Conservation (phyloP, 148 eudicot genomes). For the Spergularia marina region DNA sequence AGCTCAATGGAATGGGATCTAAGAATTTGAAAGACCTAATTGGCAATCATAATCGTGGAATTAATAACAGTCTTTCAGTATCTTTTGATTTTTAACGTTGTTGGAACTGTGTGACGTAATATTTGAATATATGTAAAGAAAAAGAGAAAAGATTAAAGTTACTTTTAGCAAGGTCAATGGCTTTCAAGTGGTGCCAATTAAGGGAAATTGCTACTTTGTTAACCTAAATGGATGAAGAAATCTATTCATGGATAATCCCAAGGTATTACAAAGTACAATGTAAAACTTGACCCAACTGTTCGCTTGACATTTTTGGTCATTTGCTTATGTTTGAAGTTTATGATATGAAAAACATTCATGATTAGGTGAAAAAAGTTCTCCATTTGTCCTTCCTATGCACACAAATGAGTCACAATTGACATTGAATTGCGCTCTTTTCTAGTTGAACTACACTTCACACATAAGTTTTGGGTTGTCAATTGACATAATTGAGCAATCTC, state of each 20-base stretch:
- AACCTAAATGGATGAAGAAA: no score
- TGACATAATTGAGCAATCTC: slow-evolving; percentile 9
- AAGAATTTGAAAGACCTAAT: no score
- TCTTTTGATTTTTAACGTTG: no score
- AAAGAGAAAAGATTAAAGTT: no score
- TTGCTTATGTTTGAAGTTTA: slow-evolving; percentile 30
- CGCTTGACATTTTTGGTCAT: slow-evolving; percentile 22
- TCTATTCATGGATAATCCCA: slow-evolving; percentile 1
- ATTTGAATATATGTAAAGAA: no score
- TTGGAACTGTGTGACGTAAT: no score
- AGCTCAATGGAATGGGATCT: no score
- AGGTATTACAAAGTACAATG: not conserved
- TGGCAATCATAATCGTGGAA: no score
- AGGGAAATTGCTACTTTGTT: no score
- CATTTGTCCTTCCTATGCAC: not conserved
- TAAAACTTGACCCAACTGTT: not conserved
- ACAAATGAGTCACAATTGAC: slow-evolving; percentile 5
- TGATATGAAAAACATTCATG: slow-evolving; percentile 34
- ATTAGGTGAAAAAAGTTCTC: slow-evolving; percentile 15
- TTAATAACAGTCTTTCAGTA: no score
- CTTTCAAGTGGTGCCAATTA: no score
- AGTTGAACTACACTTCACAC: slow-evolving; percentile 19
- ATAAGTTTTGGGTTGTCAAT: not conserved
- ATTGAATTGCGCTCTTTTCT: slow-evolving; percentile 8
- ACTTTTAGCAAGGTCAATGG: no score